A percentile compares a stretch with the other conserved stretches of the same genome.
phyloP scores from a whole-genome alignment of 768 basidiomycete genomes.

The Boletus edulis region DNA sequence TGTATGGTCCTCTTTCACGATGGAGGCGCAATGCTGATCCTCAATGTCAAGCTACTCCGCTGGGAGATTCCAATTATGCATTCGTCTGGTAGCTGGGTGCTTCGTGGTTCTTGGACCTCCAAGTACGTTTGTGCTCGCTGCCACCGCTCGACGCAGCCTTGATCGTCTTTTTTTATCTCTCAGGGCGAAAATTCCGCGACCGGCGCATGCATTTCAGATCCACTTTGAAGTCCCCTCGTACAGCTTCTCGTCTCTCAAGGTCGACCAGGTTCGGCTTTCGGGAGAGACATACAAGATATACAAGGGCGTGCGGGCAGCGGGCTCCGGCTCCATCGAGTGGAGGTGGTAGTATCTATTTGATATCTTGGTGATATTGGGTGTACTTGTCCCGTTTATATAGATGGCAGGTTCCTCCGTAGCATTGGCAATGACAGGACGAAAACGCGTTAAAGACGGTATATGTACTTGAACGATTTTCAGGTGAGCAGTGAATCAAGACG shows the following conservation, averaged over 20 bases:
- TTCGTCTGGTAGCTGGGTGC: slow-evolving; percentile 65
- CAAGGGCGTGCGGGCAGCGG: slow-evolving; percentile 77
- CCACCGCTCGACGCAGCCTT: background rate
- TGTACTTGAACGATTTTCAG: slow-evolving; percentile 11
- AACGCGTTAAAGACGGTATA: slow-evolving; percentile 12
- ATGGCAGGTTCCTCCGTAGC: background rate
- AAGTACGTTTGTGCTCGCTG: slow-evolving; percentile 40
- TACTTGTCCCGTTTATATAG: background rate
- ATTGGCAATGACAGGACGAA: background rate
- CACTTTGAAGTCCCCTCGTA: slow-evolving; percentile 67
- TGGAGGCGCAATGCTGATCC: background rate
- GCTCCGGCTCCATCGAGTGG: slow-evolving; percentile 32
- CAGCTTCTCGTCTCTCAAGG: slow-evolving; percentile 77
- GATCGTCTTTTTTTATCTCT: slow-evolving; percentile 5
- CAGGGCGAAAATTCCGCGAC: slow-evolving; percentile 49
- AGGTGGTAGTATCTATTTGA: slow-evolving; percentile 30
- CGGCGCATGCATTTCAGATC: slow-evolving; percentile 73
- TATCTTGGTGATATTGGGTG: background rate
- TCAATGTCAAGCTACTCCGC: slow-evolving; percentile 53
- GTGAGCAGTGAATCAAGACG: slow-evolving; percentile 25
- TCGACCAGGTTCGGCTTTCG: slow-evolving; percentile 79
- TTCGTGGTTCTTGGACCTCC: slow-evolving; percentile 78
- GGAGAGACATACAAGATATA: slow-evolving; percentile 87
- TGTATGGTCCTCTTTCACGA: background rate
- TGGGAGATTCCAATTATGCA: slow-evolving; percentile 76